Conservation (phyloP, 2,329 filamentous ascomycete species). For the Coleophoma crateriformis region DNA sequence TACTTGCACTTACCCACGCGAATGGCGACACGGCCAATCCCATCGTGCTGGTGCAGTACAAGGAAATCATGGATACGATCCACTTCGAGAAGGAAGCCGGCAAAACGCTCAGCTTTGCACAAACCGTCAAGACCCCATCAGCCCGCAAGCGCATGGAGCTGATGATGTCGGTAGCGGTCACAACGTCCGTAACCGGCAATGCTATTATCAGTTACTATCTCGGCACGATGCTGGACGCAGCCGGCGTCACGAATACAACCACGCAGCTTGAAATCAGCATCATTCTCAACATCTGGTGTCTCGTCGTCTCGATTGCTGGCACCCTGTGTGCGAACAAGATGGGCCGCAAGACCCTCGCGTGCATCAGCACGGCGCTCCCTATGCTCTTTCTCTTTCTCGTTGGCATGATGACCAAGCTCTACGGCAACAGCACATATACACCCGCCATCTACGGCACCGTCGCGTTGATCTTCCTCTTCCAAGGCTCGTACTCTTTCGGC, state of each 20-base stretch:
- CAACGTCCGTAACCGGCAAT: background rate
- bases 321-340: background rate
- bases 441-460: background rate
- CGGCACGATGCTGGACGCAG: background rate
- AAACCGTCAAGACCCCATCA: conserved; percentile 23
- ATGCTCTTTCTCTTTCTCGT: background rate
- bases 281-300: background rate
- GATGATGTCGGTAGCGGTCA: background rate
- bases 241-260: background rate
- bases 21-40: background rate
- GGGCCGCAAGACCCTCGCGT: background rate
- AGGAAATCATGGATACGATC: conserved; percentile 12
- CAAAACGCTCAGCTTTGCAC: conserved; percentile 27
- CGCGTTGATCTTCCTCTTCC: background rate
- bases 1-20: background rate
- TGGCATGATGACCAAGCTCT: background rate
- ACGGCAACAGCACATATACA: background rate
- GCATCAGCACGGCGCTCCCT: background rate
- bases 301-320: background rate
- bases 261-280: background rate
- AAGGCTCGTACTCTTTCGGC: background rate
- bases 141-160: background rate
- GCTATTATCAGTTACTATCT: background rate
- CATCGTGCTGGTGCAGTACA: background rate
- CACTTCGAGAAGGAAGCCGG: conserved; percentile 37